Evolutionary conservation across 768 basidiomycete genomes (phyloP).

Genomic region (Mrakia blollopis): DNA sequence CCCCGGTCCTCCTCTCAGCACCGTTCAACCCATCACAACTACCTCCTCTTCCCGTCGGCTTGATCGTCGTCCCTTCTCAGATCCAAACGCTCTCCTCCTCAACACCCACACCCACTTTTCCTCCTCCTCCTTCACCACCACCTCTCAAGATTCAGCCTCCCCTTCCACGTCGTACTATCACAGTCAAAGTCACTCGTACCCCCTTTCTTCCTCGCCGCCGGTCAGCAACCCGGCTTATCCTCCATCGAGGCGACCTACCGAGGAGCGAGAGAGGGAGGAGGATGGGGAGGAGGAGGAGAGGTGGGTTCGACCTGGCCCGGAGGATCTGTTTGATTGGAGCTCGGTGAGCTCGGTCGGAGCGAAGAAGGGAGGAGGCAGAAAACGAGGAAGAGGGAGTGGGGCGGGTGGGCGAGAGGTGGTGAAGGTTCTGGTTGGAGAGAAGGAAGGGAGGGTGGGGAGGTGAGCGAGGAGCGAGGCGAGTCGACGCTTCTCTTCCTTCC

Average conservation of each 20-base stretch:
- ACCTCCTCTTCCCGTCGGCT: no score
- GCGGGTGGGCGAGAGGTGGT: neutral
- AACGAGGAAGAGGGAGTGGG: neutral
- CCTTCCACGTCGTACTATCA: neutral
- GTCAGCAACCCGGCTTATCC: neutral
- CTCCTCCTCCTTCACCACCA: no score
- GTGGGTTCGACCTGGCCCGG: neutral
- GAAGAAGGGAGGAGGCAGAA: neutral
- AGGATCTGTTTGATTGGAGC: neutral
- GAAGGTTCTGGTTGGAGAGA: neutral
- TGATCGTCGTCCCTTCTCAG: no score
- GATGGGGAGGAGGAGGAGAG: neutral
- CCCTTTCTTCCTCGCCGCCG: neutral
- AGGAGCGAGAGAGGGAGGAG: neutral
- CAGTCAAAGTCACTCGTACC: neutral
- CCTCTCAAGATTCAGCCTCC: neutral
- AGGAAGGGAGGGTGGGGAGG: neutral
- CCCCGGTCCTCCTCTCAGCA: no score
- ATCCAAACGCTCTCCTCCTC: no score
- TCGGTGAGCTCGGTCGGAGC: neutral
- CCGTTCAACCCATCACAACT: no score
- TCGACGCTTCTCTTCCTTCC: neutral
- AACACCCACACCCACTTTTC: no score
- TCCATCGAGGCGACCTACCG: neutral
- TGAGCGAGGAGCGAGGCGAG: neutral